Conservation (phyloP, 2,329 filamentous ascomycete genomes). For the Microdochium paspali region DNA sequence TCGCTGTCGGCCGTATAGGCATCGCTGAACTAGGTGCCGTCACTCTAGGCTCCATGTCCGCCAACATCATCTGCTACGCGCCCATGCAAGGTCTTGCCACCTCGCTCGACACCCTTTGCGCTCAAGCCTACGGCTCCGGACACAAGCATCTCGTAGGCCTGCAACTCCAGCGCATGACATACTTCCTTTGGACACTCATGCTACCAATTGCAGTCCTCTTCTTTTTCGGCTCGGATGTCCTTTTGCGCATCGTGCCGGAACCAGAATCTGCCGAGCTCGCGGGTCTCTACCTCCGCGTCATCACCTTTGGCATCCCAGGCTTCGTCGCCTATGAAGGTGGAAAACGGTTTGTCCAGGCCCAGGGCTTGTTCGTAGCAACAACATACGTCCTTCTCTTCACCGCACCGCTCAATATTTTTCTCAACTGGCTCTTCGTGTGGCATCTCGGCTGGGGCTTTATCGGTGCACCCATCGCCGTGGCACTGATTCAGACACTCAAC, state of each 20-base stretch:
- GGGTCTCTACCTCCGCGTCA: conserved; percentile 62
- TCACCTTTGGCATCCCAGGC: conserved; percentile 62
- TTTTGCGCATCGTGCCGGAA: conserved; percentile 60
- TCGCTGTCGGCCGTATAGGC: conserved; percentile 68
- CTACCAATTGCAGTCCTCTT: conserved; percentile 64
- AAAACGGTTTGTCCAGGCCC: conserved; percentile 75
- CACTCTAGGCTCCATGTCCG: conserved; percentile 66
- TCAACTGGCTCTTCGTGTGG: conserved; percentile 78
- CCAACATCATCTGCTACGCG: conserved; percentile 68
- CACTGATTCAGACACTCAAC: conserved; percentile 66
- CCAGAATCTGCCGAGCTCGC: conserved; percentile 61
- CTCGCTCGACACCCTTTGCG: conserved; percentile 82
- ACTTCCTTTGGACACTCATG: conserved; percentile 62
- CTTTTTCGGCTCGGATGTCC: conserved; percentile 56
- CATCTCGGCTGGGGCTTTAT: conserved; percentile 57
- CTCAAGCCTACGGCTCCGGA: conserved; percentile 89
- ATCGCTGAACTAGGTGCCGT: conserved; percentile 60
- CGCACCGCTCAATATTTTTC: conserved; percentile 65
- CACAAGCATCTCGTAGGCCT: conserved; percentile 81
- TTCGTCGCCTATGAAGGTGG: conserved; percentile 68
- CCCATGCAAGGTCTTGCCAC: conserved; percentile 82
- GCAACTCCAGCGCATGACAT: conserved; percentile 72
- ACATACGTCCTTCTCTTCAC: conserved; percentile 69
- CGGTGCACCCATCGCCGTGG: conserved; percentile 70
- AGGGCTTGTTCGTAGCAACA: conserved; percentile 72